Conservation (phyloP, 176 grass and related monocot genomes). For the Oryza officinalis region DNA sequence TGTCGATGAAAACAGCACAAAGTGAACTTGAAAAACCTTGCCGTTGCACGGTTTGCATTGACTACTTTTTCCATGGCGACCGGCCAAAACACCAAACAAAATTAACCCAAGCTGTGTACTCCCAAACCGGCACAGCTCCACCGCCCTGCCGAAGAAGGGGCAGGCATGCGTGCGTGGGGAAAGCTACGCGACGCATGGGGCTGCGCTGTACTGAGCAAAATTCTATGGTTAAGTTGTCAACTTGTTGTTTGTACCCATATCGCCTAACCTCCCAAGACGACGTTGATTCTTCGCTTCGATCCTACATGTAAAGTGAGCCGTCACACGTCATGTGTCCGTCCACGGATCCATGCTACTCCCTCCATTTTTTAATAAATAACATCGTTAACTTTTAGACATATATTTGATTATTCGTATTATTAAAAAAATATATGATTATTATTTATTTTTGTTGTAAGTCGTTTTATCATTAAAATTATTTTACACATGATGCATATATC, state of each 20-base stretch:
- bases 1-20: not conserved
- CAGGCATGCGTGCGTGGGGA: not conserved
- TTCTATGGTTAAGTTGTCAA: slow-evolving; percentile 26
- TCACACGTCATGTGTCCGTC: not conserved
- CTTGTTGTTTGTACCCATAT: not conserved
- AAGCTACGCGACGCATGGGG: not conserved
- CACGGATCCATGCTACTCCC: not conserved
- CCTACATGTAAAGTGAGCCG: slow-evolving; percentile 51
- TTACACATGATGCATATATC: too few species aligned
- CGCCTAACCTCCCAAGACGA: slow-evolving; percentile 32
- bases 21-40: not conserved
- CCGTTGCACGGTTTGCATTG: not conserved
- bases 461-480: too few species aligned
- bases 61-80: not conserved
- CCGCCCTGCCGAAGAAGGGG: not conserved
- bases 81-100: not conserved
- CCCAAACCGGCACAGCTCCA: not conserved
- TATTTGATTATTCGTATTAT: too few species aligned
- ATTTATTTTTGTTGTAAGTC: too few species aligned
- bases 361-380: too few species aligned
- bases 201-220: not conserved
- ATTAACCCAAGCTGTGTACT: not conserved
- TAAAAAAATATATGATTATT: too few species aligned
- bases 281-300: slow-evolving; percentile 12
- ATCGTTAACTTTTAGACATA: too few species aligned